phyloP scores from a whole-genome alignment of 2,329 filamentous ascomycete species.

The Trichoderma brevicompactum region DNA sequence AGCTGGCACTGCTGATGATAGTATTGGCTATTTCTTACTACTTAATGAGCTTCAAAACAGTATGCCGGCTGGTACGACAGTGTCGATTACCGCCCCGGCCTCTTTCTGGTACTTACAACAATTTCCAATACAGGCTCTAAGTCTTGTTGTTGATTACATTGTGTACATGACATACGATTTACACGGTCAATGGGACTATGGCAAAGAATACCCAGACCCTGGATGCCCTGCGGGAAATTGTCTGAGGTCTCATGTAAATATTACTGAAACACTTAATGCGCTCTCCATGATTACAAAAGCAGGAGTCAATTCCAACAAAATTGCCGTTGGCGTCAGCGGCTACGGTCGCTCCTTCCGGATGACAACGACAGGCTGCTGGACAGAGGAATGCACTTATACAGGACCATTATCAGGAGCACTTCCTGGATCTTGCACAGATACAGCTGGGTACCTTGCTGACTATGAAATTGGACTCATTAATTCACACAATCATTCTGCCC shows the following conservation, averaged over 20 bases:
- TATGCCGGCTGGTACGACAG: conserved; percentile 32
- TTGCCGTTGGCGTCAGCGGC: conserved; percentile 40
- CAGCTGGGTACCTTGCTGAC: conserved; percentile 41
- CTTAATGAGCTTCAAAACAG: conserved; percentile 18
- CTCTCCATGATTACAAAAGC: conserved; percentile 40
- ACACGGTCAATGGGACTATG: conserved; percentile 42
- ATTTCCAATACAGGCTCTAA: conserved; percentile 40
- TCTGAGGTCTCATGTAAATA: conserved; percentile 44
- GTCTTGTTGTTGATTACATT: conserved; percentile 40
- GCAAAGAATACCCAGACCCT: conserved; percentile 36
- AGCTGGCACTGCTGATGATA: conserved; percentile 29
- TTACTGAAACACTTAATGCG: conserved; percentile 42
- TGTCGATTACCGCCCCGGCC: conserved; percentile 41
- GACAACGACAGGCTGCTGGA: conserved; percentile 37
- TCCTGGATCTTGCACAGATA: conserved; percentile 37
- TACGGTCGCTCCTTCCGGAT: conserved; percentile 44
- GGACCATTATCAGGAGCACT: conserved; percentile 35
- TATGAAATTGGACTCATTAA: conserved; percentile 38
- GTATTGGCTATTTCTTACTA: conserved; percentile 31
- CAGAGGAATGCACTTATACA: conserved; percentile 35
- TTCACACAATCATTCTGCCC: not conserved
- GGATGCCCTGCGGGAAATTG: conserved; percentile 42
- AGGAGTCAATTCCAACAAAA: conserved; percentile 38
- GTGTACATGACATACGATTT: conserved; percentile 45
- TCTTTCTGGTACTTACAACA: conserved; percentile 44